Evolutionary conservation across 1,139 yeast genomes (phyloP).

Genomic region (Kluyveromyces sp.): DNA sequence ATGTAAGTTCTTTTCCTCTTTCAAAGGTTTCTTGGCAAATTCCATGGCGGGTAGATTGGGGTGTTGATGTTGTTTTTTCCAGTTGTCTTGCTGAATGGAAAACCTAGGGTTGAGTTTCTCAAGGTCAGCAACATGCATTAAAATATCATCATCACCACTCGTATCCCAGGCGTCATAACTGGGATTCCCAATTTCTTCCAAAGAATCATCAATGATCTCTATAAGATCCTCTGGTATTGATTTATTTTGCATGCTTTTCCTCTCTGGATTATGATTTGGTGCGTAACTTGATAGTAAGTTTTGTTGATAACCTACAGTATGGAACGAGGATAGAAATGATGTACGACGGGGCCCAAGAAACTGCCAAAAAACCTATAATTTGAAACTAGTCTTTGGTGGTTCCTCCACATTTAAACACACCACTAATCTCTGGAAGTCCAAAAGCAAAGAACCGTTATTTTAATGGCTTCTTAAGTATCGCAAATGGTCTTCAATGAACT

Average conservation of each 20-base stretch:
- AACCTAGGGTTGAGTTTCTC: constrained; percentile 7
- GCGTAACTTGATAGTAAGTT: no score
- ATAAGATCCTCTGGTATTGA: neutral
- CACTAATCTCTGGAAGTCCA: neutral
- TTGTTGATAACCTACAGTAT: no score
- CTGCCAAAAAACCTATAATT: neutral
- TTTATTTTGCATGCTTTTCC: neutral
- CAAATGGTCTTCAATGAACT: no score
- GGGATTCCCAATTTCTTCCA: constrained; percentile 3
- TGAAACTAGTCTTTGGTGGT: neutral
- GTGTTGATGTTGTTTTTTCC: neutral
- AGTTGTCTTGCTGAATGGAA: neutral
- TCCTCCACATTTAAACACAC: neutral
- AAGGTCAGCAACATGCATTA: constrained; percentile 7
- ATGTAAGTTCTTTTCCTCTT: neutral
- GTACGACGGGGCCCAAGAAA: neutral
- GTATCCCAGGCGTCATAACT: constrained; percentile 6
- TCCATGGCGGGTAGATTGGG: neutral
- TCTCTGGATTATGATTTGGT: neutral
- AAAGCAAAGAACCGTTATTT: neutral
- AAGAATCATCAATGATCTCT: constrained; percentile 2
- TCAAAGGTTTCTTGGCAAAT: neutral
- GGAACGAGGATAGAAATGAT: no score
- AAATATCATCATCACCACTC: constrained; percentile 8
- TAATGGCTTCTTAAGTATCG: no score